phyloP scores from a whole-genome alignment of 176 grass and related monocot species.

The Dactylis glomerata region DNA sequence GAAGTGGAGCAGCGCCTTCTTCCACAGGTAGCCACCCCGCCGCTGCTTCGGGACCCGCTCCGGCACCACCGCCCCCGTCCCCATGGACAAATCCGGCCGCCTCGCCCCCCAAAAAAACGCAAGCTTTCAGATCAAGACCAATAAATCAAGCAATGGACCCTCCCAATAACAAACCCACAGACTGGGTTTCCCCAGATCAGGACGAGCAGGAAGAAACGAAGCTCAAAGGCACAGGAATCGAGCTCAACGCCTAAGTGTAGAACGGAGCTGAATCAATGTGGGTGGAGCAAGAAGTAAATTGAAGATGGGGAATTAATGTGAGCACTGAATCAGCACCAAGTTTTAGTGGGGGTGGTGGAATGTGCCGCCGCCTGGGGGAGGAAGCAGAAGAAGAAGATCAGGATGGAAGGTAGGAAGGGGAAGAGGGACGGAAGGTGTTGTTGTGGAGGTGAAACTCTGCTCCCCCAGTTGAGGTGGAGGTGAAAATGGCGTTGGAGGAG shows the following conservation, averaged over 20 bases:
- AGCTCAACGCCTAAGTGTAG: background rate
- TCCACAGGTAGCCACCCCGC: slow-evolving; percentile 69
- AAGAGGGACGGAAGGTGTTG: background rate
- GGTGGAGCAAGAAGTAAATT: background rate
- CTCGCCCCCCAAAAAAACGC: background rate
- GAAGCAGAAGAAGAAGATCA: background rate
- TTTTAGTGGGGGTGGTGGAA: background rate
- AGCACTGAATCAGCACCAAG: background rate
- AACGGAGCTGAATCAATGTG: background rate
- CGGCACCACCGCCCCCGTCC: slow-evolving; percentile 33
- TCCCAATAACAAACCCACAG: background rate
- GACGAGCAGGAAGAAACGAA: background rate
- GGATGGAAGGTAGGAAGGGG: background rate
- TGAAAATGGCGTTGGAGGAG: background rate
- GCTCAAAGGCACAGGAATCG: background rate
- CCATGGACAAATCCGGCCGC: slow-evolving; percentile 18
- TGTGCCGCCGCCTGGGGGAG: background rate
- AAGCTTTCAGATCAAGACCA: slow-evolving; percentile 16
- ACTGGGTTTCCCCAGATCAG: slow-evolving; percentile 12
- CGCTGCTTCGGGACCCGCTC: slow-evolving; percentile 50
- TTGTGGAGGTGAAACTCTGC: background rate
- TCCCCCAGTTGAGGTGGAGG: background rate
- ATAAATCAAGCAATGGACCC: background rate
- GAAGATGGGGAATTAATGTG: slow-evolving; percentile 16
- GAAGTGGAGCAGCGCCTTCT: slow-evolving; percentile 93